phyloP scores from a whole-genome alignment of 306 rosid genomes.

The Benincasa hispida region DNA sequence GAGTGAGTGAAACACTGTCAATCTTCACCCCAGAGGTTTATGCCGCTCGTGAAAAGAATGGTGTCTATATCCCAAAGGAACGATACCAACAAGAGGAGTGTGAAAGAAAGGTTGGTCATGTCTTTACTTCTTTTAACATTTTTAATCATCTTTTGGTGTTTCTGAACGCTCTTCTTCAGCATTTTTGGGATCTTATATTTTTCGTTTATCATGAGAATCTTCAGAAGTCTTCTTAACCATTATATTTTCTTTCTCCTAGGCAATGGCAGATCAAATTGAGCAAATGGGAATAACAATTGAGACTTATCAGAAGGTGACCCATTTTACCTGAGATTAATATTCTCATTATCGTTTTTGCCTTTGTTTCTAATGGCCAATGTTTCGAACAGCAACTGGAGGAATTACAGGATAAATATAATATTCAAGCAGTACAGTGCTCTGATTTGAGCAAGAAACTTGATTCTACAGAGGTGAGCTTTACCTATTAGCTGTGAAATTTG shows the following conservation, averaged over 20 bases:
- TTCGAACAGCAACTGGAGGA: constrained; percentile 60
- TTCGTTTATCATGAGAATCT: not conserved
- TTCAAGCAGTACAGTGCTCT: constrained; percentile 55
- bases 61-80: constrained; percentile 91
- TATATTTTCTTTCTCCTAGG: constrained; percentile 30
- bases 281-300: constrained; percentile 66
- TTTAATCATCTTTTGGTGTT: not conserved
- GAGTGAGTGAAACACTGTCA: not conserved
- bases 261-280: constrained; percentile 91
- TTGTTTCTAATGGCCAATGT: not conserved
- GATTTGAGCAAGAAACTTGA: constrained; percentile 70
- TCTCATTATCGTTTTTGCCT: not conserved
- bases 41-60: constrained; percentile 95
- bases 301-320: constrained; percentile 62
- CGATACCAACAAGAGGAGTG: constrained; percentile 84
- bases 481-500: not conserved
- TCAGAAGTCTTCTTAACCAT: not conserved
- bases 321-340: not conserved
- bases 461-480: constrained; percentile 56
- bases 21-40: constrained; percentile 60
- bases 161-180: not conserved
- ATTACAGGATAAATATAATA: constrained; percentile 40
- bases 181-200: not conserved
- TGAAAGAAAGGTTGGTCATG: constrained; percentile 56
- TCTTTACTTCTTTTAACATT: no score